These are phyloP conservation scores for Pholiota microspora DNA, from an alignment of 768 basidiomycete species.

Conservation along the genomic window DNA sequence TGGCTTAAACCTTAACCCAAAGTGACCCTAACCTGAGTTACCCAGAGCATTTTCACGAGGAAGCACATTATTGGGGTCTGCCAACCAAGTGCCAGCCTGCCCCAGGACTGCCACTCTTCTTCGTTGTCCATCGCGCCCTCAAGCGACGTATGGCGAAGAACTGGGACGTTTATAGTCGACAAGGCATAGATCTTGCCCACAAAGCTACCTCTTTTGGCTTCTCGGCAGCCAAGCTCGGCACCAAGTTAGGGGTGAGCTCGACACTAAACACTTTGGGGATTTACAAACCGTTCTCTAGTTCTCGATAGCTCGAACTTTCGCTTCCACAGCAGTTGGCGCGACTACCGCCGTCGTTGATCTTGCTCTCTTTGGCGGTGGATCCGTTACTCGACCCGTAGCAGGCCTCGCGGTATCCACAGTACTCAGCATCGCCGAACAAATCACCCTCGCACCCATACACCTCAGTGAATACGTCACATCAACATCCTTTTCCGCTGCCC, in stretches of 20 bases:
- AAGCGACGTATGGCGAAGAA: conserved; percentile 33
- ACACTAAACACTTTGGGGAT: neutral
- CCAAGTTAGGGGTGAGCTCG: conserved; percentile 61
- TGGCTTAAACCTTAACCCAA: no score
- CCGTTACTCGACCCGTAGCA: conserved; percentile 56
- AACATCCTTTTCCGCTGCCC: conserved; percentile 70
- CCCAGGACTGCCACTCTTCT: neutral
- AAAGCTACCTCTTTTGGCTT: conserved; percentile 64
- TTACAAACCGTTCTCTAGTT: conserved; percentile 43
- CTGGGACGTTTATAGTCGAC: conserved; percentile 53
- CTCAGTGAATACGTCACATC: conserved; percentile 76
- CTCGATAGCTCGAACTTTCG: conserved; percentile 60
- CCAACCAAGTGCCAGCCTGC: neutral
- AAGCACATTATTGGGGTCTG: neutral
- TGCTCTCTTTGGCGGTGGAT: conserved; percentile 60
- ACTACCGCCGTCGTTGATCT: conserved; percentile 63
- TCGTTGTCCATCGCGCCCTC: neutral
- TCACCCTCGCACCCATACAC: conserved; percentile 73
- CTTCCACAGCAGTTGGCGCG: conserved; percentile 53
- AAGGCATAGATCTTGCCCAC: conserved; percentile 67
- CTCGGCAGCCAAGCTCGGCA: conserved; percentile 61
- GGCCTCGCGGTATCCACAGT: conserved; percentile 58
- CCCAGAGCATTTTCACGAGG: neutral
- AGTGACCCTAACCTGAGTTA: neutral
- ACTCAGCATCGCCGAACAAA: conserved; percentile 64